Evolutionary conservation across 2,329 filamentous ascomycete species (phyloP).

Genomic region (Phaeosphaeriaceae sp.): DNA sequence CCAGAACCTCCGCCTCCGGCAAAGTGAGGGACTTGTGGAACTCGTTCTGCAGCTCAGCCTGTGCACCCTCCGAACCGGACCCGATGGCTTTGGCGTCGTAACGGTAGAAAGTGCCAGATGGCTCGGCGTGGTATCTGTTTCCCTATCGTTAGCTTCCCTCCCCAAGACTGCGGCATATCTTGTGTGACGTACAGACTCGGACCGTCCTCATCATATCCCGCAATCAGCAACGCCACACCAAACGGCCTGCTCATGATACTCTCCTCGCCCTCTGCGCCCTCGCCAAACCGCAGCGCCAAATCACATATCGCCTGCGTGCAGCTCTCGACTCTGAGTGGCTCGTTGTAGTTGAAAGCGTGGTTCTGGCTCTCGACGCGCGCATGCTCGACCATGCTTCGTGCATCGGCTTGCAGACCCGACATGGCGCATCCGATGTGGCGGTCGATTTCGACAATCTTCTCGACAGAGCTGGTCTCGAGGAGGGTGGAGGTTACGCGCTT

Average conservation of each 20-base stretch:
- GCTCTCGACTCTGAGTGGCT: constrained; percentile 92
- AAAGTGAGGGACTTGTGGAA: constrained; percentile 98
- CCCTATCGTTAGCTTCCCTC: constrained; percentile 4
- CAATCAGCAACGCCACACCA: constrained; percentile 94
- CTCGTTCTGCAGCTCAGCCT: constrained; percentile 97
- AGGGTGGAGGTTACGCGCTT: constrained; percentile 98
- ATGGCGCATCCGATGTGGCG: constrained; percentile 98
- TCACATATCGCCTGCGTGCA: constrained; percentile 99
- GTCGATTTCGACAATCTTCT: constrained; percentile 99
- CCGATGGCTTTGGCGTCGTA: constrained; percentile 99
- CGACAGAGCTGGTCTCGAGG: constrained; percentile 95
- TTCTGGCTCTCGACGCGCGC: constrained; percentile 97
- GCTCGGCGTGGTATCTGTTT: constrained; percentile 88
- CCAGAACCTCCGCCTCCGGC: constrained; percentile 89
- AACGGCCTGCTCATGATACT: constrained; percentile 98
- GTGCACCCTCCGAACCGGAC: constrained; percentile 94
- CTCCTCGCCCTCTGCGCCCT: constrained; percentile 96
- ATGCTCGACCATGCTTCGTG: constrained; percentile 97
- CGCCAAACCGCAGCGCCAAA: constrained; percentile 91
- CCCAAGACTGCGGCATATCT: not conserved
- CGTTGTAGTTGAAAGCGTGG: constrained; percentile 97
- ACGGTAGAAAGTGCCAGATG: constrained; percentile 96
- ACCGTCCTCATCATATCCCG: constrained; percentile 95
- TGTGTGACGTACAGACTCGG: constrained; percentile 73
- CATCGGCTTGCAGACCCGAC: constrained; percentile 96